Evolutionary conservation across 768 basidiomycete genomes (phyloP).

Genomic region (Russula sp.): DNA sequence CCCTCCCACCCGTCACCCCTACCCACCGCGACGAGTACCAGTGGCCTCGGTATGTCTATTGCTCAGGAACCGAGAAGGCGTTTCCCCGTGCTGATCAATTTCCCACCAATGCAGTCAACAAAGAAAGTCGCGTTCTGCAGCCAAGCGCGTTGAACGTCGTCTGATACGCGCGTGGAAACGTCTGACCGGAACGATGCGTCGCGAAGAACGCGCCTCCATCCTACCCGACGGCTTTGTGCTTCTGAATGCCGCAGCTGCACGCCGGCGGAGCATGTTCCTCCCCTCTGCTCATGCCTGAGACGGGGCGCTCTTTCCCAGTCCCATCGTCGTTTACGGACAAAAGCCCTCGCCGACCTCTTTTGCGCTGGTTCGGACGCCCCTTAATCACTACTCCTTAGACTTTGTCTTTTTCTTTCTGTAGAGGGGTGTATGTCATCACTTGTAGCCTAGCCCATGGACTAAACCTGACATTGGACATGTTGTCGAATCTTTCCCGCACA

Average conservation of each 20-base stretch:
- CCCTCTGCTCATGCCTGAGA: not conserved
- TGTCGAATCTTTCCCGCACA: not conserved
- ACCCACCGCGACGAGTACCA: conserved; percentile 7
- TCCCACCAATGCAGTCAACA: not conserved
- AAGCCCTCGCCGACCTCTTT: not conserved
- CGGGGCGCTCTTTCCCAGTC: too few relatives aligned
- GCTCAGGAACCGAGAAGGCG: too few relatives aligned
- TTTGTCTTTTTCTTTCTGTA: too few relatives aligned
- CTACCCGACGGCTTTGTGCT: conserved; percentile 58
- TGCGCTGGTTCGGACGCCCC: not conserved
- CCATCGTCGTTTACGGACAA: not conserved
- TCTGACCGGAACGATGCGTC: conserved; percentile 49
- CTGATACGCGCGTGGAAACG: conserved; percentile 57
- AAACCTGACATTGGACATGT: not conserved
- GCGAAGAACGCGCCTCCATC: conserved; percentile 45
- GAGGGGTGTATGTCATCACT: too few relatives aligned
- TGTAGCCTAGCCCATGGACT: too few relatives aligned
- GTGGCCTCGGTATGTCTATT: conserved; percentile 3
- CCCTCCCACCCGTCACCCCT: not conserved
- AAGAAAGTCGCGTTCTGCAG: conserved; percentile 28
- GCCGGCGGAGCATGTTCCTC: conserved; percentile 39
- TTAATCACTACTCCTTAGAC: too few relatives aligned
- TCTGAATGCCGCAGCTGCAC: conserved; percentile 41
- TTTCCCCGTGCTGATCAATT: not conserved
- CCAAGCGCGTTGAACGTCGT: conserved; percentile 52